These are phyloP conservation scores for Elongisporangium senticosum DNA, from an alignment of 352 stramenopile genomes.

Conservation along the genomic window DNA sequence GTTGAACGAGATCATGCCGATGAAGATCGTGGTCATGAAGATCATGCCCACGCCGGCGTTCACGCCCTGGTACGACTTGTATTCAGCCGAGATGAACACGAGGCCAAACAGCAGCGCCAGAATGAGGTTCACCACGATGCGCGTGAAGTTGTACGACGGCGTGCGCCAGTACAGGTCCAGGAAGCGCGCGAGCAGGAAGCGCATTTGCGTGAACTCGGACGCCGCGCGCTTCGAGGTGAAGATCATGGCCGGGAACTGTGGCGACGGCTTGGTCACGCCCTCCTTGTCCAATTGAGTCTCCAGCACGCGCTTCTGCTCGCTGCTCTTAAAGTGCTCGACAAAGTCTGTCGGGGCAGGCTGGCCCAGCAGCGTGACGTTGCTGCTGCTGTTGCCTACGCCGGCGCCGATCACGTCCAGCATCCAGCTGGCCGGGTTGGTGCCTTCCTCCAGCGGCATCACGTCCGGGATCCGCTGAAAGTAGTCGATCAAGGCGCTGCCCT, in stretches of 20 bases:
- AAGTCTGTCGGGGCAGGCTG: conserved; percentile 19
- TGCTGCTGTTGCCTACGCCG: conserved; percentile 17
- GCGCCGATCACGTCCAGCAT: conserved; percentile 72
- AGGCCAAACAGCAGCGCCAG: conserved; percentile 80
- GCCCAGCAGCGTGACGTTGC: not conserved
- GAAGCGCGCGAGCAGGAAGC: conserved; percentile 31
- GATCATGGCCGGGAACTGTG: conserved; percentile 13
- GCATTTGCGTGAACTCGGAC: conserved; percentile 19
- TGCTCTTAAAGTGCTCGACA: conserved; percentile 29
- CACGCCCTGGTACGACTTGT: conserved; percentile 34
- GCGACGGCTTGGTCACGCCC: conserved; percentile 24
- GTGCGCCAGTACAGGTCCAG: conserved; percentile 79
- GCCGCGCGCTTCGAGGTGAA: conserved; percentile 30
- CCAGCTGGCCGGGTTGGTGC: conserved; percentile 70
- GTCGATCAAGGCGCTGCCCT: conserved; percentile 26
- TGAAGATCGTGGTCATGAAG: conserved; percentile 82
- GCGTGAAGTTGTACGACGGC: conserved; percentile 78
- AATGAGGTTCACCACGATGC: conserved; percentile 51
- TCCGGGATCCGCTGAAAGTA: conserved; percentile 46
- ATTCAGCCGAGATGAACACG: conserved; percentile 54
- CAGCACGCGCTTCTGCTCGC: conserved; percentile 17
- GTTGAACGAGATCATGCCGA: conserved; percentile 80
- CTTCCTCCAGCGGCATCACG: conserved; percentile 20
- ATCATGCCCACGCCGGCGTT: conserved; percentile 71
- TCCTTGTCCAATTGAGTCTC: conserved; percentile 17